Evolutionary conservation across 1,284 basidiomycete species (phyloP).

Genomic region (Apiotrichum sp.): DNA sequence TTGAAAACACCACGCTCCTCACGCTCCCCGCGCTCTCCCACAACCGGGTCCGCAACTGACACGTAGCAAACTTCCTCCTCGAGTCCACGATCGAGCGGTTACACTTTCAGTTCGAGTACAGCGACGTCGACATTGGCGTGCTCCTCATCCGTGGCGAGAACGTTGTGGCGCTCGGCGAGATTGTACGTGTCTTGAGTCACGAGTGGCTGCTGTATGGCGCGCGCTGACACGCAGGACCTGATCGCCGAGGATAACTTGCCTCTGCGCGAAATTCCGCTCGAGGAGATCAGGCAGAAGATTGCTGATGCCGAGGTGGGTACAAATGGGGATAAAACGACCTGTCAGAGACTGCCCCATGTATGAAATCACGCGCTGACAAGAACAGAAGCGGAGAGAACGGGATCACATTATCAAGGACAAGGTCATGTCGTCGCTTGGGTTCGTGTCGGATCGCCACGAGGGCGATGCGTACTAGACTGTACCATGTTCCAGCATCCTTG

Average conservation of each 20-base stretch:
- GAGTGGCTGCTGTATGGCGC: slow-evolving; percentile 4
- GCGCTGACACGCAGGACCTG: slow-evolving; percentile 60
- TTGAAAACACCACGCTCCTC: too few species aligned
- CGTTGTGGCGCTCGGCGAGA: slow-evolving; percentile 93
- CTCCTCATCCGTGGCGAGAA: slow-evolving; percentile 97
- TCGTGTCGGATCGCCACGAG: slow-evolving; percentile 44
- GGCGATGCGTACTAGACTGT: slow-evolving; percentile 45
- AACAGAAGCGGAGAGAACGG: slow-evolving; percentile 39
- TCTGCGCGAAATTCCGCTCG: slow-evolving; percentile 65
- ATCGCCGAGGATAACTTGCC: slow-evolving; percentile 86
- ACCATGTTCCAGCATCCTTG: too few species aligned
- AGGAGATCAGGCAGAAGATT: slow-evolving; percentile 63
- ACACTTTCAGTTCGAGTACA: slow-evolving; percentile 40
- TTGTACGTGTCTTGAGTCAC: slow-evolving; percentile 57
- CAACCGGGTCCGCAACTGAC: not conserved
- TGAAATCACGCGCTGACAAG: not conserved
- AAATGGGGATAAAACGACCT: not conserved
- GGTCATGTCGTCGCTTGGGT: slow-evolving; percentile 40
- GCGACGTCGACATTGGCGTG: slow-evolving; percentile 50
- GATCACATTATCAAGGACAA: slow-evolving; percentile 39
- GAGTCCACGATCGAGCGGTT: slow-evolving; percentile 65
- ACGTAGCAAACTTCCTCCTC: slow-evolving; percentile 80
- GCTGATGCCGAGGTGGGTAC: slow-evolving; percentile 55
- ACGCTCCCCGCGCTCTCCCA: too few species aligned
- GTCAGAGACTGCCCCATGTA: not conserved